A percentile compares a stretch with the other conserved stretches of the same genome.
phyloP scores from a whole-genome alignment of 768 basidiomycete species.

The Megacollybia marginata region DNA sequence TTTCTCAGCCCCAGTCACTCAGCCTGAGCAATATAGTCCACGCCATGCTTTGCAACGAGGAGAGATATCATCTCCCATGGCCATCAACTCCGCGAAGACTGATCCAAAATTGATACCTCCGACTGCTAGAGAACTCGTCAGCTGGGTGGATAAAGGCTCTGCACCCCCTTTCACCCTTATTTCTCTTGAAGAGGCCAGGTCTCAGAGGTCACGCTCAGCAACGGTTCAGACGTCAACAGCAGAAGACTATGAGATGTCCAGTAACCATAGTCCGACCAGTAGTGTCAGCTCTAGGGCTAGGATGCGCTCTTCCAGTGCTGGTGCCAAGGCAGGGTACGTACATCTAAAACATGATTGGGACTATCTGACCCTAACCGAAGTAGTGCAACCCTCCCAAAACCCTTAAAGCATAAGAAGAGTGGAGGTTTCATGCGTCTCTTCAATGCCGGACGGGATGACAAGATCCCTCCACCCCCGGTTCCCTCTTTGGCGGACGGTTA shows the following conservation, averaged over 20 bases:
- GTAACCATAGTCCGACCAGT: conserved; percentile 13
- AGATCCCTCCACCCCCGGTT: conserved; percentile 45
- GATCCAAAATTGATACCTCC: too few relatives aligned
- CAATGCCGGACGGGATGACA: conserved; percentile 45
- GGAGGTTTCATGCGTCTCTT: conserved; percentile 79
- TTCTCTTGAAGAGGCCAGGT: conserved; percentile 73
- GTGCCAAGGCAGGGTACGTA: conserved; percentile 43
- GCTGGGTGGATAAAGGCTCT: conserved; percentile 40
- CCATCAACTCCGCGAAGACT: conserved; percentile 14
- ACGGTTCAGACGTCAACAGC: conserved; percentile 26
- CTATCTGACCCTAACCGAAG: too few relatives aligned
- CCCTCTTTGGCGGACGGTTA: conserved; percentile 38
- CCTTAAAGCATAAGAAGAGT: conserved; percentile 71
- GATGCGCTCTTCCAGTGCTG: conserved; percentile 57
- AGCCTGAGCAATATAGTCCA: conserved; percentile 21
- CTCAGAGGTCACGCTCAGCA: conserved; percentile 53
- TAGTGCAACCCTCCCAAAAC: conserved; percentile 18
- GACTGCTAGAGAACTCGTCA: conserved; percentile 21
- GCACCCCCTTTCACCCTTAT: conserved; percentile 60
- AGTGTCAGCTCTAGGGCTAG: conserved; percentile 26
- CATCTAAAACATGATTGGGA: too few relatives aligned
- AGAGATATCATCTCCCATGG: conserved; percentile 51
- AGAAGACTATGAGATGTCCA: conserved; percentile 19
- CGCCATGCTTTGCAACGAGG: conserved; percentile 34
- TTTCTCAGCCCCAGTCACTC: conserved; percentile 7